Base-by-base conservation (phyloP, 371 early-diverging fungal species). In the Mucor lusitanicus region DNA sequence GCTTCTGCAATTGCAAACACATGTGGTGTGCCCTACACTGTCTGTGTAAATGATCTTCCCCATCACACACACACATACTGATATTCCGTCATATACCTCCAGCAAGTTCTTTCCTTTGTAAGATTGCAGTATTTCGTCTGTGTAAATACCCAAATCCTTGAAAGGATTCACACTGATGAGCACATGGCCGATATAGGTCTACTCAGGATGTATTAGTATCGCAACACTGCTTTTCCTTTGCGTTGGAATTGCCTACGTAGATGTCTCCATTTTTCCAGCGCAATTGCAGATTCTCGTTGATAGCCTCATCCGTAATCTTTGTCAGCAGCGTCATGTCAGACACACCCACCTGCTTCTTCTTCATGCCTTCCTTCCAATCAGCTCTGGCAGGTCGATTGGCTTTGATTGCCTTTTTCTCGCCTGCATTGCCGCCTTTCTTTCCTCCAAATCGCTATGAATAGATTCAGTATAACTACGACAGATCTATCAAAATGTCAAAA, bases 171-270 rank as follows among this genome's bases (percentile, higher is more conserved):
- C 94, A 80, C 91, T 91, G 73, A 94, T 94, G 66, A 94, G 82
- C 63, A 94, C 94, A 78, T 94, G 91, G 23, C 94, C 94, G 68
- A 94, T 94, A 75, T 94, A 94, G 8, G 94, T 94, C 90, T 92
- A 85, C 27, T 30, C 6, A 35, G 0, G 23, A 17, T 25, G 5
- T 3, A 3, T 61, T 44, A 32, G 44, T 4, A 19, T 11, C 32
- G 32, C 1, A 23, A 7, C 8, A 27, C 11, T 27, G 40, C 9
- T 25, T 50, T 7, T 15, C 58, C 62, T 83, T 82, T 48, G 23
- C 3, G 15, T 0, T 13, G 12, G 13, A 6, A 46, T 21, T 8
- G 5, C 53, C 0, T 88, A 89, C 91, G 79, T 94, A 94, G 63
- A 94, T 94, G 74, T 93, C 93, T 61, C 83, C 92, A 71, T 92